A percentile compares a stretch with the other conserved stretches of the same genome.
phyloP scores from a whole-genome alignment of 331 rosid genomes.

The Quercus phellos region DNA sequence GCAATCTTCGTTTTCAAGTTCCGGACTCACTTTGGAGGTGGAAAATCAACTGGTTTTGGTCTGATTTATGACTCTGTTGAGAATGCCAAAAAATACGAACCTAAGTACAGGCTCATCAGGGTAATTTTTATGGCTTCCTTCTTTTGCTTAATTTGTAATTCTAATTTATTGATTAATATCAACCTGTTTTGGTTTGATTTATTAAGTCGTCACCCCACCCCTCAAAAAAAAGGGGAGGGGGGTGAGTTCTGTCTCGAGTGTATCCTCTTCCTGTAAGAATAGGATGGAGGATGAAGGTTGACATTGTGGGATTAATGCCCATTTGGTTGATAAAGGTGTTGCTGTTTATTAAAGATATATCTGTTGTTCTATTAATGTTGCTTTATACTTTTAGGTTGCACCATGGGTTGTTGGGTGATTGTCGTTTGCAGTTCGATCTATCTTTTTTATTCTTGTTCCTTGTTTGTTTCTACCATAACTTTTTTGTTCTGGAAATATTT shows the following conservation, averaged over 20 bases:
- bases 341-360: no score
- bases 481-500: no score
- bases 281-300: background rate
- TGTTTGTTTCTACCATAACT: no score
- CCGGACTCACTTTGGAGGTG: conserved; percentile 94
- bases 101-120: conserved; percentile 92
- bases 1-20: conserved; percentile 82
- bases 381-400: no score
- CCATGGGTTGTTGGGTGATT: no score
- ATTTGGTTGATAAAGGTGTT: no score
- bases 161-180: background rate
- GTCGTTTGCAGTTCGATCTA: no score
- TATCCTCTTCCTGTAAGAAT: background rate
- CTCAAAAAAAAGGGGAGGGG: no score
- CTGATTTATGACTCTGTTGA: conserved; percentile 89
- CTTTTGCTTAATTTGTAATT: no score
- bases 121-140: conserved; percentile 23
- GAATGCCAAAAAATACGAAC: conserved; percentile 85
- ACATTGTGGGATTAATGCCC: background rate
- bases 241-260: background rate
- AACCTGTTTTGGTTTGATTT: background rate
- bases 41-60: conserved; percentile 91
- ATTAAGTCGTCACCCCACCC: no score
- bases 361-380: no score
- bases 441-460: no score